Evolutionary conservation across 257 asterid genomes (phyloP).

Genomic region (Schizonepeta tenuifolia): DNA sequence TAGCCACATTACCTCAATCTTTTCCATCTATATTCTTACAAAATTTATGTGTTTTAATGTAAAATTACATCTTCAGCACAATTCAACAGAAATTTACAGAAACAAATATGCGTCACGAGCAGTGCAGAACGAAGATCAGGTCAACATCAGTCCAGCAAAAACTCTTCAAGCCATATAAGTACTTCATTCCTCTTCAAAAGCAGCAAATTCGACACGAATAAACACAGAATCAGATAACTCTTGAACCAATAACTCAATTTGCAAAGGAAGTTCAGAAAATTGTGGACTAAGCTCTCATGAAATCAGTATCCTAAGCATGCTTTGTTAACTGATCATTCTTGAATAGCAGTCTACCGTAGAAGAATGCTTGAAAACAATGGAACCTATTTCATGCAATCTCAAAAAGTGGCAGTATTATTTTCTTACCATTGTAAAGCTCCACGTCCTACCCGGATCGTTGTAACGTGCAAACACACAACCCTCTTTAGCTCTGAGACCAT

Average conservation of each 20-base stretch:
- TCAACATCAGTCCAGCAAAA: conserved; percentile 61
- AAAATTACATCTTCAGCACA: background rate
- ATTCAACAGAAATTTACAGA: background rate
- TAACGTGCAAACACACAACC: conserved; percentile 88
- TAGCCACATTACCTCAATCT: no score
- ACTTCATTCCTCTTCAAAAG: conserved; percentile 77
- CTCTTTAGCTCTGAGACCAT: conserved; percentile 58
- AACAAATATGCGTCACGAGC: background rate
- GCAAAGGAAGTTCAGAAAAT: background rate
- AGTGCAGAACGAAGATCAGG: conserved; percentile 36
- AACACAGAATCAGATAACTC: conserved; percentile 7
- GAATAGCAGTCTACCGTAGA: background rate
- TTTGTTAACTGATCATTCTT: background rate
- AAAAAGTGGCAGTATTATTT: background rate
- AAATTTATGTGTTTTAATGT: background rate
- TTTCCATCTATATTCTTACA: background rate
- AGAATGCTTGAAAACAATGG: background rate
- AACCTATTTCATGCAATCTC: background rate
- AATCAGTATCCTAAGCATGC: background rate
- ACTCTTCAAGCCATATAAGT: conserved; percentile 85
- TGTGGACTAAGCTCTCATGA: background rate
- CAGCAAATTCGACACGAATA: conserved; percentile 1
- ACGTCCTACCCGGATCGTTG: conserved; percentile 87
- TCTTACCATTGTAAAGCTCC: conserved; percentile 74
- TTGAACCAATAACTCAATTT: background rate